Evolutionary conservation across 306 rosid species (phyloP), one percentile per base, ranked within the genome.

Genomic region (Vicia sativa): DNA sequence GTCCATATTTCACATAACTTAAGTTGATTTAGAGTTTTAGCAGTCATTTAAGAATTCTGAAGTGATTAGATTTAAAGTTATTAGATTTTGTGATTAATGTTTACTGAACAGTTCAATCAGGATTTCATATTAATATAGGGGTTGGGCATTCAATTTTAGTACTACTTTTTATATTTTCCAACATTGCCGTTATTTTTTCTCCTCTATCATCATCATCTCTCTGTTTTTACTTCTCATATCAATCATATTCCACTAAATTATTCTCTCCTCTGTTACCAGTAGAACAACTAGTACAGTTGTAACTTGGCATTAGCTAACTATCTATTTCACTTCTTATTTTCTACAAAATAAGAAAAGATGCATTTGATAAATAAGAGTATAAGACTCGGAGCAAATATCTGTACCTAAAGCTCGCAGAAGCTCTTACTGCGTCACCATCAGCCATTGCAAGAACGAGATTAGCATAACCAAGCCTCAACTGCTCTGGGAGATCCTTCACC

Each of bases 401-500:
- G 57, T 83, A 93, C 99, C 99, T 88, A 83, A 76, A 93, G 81
- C 97, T 86, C 65, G 85, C 92, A 19, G 86, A 62, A 65, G 90
- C 93, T 74, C 84, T 77, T 56, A 76, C n/a, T 68, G 83, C 79
- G 68, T 93, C 99, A 67, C 68, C 29, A 60, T 90, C 96, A 62
- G 99, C 97, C 67, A 93, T 83, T 14, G 91, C 91, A 67, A 93
- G 84, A 70, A 93, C 85, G 53, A 93, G 97, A 68, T 83, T 82
- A 74, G 99, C 99, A 79, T 90, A 93, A 57, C 95, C 97, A 81
- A 93, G 90, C 73, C 93, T 93, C 87, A 93, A 82, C 37, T 62
- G 67, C 57, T 93, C 87, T 28, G 99, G 99, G 62, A 93, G 99
- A 79, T 93, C 99, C 82, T 93, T 93, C 84, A 90, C 99, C 81